A percentile compares a stretch with the other conserved stretches of the same genome.
Evolutionary conservation across 164 flowering plant genomes (phyloP).

Genomic region (Litsea cubeba): DNA sequence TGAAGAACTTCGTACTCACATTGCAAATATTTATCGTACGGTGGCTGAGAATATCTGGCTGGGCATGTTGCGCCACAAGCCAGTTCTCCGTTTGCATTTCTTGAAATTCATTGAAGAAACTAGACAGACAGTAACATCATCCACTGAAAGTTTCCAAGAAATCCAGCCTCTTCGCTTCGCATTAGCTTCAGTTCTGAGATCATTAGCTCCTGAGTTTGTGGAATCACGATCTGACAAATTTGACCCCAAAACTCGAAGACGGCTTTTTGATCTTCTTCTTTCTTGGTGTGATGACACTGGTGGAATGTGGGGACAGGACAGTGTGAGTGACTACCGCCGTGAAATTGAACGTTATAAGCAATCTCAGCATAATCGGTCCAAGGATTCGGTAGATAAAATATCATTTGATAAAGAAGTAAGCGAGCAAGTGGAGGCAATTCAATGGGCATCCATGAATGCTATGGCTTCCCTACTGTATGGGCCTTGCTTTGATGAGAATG

Average conservation of each 20-base stretch:
- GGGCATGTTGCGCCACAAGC: conserved; percentile 77
- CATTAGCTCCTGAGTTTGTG: conserved; percentile 89
- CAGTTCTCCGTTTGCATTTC: conserved; percentile 81
- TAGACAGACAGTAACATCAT: conserved; percentile 47
- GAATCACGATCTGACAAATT: conserved; percentile 89
- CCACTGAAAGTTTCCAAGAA: conserved; percentile 83
- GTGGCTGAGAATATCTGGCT: conserved; percentile 98
- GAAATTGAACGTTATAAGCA: conserved; percentile 91
- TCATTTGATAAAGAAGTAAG: conserved; percentile 89
- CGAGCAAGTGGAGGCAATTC: conserved; percentile 95
- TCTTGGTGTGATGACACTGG: conserved; percentile 93
- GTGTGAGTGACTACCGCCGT: conserved; percentile 80
- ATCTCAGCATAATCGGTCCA: conserved; percentile 80
- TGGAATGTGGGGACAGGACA: conserved; percentile 79
- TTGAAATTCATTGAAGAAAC: conserved; percentile 90
- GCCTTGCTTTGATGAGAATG: conserved; percentile 98
- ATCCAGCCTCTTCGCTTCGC: conserved; percentile 91
- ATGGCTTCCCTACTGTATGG: conserved; percentile 95
- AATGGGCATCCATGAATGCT: conserved; percentile 98
- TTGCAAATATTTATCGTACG: conserved; percentile 82
- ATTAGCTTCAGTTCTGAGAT: conserved; percentile 86
- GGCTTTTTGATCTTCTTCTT: conserved; percentile 88
- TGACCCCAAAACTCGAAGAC: conserved; percentile 79
- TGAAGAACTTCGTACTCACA: conserved; percentile 90
- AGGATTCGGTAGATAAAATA: conserved; percentile 89